Percentiles rank a stretch among this genome's conserved stretches.
These are phyloP conservation scores for Entoloma clypeatum DNA, from an alignment of 1,284 basidiomycete genomes.

Conservation along the genomic window DNA sequence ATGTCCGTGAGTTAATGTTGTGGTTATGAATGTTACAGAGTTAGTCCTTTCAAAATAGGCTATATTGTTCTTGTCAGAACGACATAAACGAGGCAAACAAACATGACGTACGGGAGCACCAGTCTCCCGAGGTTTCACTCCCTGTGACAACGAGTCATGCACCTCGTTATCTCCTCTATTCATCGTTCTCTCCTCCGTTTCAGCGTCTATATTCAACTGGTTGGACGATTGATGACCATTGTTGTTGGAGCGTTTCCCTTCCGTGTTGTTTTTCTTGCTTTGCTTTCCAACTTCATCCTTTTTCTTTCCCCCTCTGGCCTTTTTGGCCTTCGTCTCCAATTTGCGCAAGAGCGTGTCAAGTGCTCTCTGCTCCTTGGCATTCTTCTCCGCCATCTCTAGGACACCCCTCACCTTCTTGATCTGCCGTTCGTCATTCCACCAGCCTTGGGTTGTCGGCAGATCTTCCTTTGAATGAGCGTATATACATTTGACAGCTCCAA, in stretches of 20 bases:
- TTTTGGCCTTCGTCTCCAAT: conserved; percentile 14
- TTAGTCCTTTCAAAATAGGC: conserved; percentile 8
- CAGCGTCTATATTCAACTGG: background rate
- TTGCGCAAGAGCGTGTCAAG: conserved; percentile 24
- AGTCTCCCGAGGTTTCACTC: conserved; percentile 45
- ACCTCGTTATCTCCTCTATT: conserved; percentile 32
- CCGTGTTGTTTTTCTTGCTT: conserved; percentile 1
- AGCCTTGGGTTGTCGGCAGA: conserved; percentile 26
- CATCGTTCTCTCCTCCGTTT: conserved; percentile 18
- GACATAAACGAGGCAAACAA: background rate
- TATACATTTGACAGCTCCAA: conserved; percentile 32
- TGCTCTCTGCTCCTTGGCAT: conserved; percentile 25
- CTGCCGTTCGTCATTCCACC: conserved; percentile 31
- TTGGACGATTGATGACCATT: background rate
- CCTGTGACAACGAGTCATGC: conserved; percentile 35
- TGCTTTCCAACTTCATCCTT: conserved; percentile 1
- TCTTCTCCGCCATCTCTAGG: conserved; percentile 31
- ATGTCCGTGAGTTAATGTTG: too few species aligned
- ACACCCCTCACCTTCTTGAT: conserved; percentile 28
- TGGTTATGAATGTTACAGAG: too few species aligned
- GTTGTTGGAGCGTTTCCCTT: conserved; percentile 8
- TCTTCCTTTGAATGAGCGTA: conserved; percentile 33
- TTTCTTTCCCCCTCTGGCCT: conserved; percentile 16
- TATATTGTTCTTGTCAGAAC: background rate
- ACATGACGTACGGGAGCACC: conserved; percentile 35